Percentiles rank a stretch among this genome's conserved stretches.
phyloP scores from a whole-genome alignment of 306 rosid species.

The Castanopsis chinensis region DNA sequence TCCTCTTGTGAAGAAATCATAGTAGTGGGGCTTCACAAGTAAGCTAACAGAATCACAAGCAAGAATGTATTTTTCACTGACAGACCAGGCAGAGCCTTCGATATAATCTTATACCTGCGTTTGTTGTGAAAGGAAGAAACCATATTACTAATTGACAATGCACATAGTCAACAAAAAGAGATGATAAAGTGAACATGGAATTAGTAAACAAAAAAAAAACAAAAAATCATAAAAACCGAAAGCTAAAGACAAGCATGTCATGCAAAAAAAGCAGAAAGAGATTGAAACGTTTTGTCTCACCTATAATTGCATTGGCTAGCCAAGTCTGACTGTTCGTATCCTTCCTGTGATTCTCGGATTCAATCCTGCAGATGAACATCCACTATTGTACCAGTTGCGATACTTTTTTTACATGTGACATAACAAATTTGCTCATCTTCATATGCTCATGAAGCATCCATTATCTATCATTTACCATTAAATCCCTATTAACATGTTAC shows the following conservation, averaged over 20 bases:
- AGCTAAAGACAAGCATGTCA: not conserved
- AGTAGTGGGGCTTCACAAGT: slow-evolving; percentile 74
- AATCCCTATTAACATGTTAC: not conserved
- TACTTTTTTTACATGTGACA: no score
- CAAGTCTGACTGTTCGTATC: slow-evolving; percentile 75
- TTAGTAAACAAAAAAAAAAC: not conserved
- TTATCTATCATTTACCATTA: not conserved
- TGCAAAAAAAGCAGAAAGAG: not conserved
- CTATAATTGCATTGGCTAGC: slow-evolving; percentile 79
- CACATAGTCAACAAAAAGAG: not conserved
- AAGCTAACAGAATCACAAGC: slow-evolving; percentile 83
- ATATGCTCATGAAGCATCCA: not conserved
- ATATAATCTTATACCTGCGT: slow-evolving; percentile 85
- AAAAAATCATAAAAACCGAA: not conserved
- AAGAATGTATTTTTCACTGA: slow-evolving; percentile 84
- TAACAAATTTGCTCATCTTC: not conserved
- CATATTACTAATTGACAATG: not conserved
- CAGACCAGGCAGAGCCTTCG: slow-evolving; percentile 99
- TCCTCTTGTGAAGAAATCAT: slow-evolving; percentile 86
- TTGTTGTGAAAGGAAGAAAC: not conserved
- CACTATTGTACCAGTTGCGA: not conserved
- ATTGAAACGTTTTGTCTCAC: slow-evolving; percentile 23
- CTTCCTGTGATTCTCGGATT: slow-evolving; percentile 55
- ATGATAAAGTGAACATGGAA: not conserved
- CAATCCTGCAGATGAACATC: slow-evolving; percentile 55